phyloP scores from a whole-genome alignment of 345 rosid genomes.

The Atalantia buxifolia region DNA sequence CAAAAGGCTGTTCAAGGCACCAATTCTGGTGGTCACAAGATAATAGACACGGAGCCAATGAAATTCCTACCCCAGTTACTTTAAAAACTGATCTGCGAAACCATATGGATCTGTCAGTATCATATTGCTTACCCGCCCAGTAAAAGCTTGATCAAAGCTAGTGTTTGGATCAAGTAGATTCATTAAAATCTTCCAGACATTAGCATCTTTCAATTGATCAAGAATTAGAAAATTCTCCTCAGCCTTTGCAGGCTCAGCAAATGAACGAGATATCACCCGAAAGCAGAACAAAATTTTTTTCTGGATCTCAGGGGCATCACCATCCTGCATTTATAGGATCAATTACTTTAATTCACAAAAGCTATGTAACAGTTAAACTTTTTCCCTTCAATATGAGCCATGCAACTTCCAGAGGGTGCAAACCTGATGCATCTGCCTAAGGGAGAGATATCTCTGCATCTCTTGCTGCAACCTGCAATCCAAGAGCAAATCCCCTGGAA shows the following conservation, averaged over 20 bases:
- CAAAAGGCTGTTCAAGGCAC: not conserved
- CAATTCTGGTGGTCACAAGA: not conserved
- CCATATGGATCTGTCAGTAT: conserved; percentile 1
- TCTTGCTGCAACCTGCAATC: conserved; percentile 92
- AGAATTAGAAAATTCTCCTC: conserved; percentile 89
- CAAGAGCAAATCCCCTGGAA: conserved; percentile 36
- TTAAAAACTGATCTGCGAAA: not conserved
- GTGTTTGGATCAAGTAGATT: conserved; percentile 72
- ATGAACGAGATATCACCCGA: conserved; percentile 82
- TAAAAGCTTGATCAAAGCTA: conserved; percentile 53
- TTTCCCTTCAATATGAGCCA: not conserved
- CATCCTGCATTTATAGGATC: conserved; percentile 51
- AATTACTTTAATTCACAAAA: conserved; percentile 10
- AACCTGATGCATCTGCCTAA: conserved; percentile 88
- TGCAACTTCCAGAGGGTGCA: conserved; percentile 18
- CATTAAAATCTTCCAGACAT: conserved; percentile 82
- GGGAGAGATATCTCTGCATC: conserved; percentile 81
- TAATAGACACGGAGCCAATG: not conserved
- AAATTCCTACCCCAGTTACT: not conserved
- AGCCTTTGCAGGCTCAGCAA: conserved; percentile 75
- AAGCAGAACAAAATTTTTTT: conserved; percentile 75
- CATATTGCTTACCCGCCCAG: conserved; percentile 57
- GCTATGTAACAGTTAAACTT: conserved; percentile 6
- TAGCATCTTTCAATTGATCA: conserved; percentile 92
- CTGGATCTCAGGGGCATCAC: conserved; percentile 78